Percentiles rank a stretch among this genome's conserved stretches.
Conservation (phyloP, 1,284 basidiomycete genomes). For the Ustilago shanxiensis region DNA sequence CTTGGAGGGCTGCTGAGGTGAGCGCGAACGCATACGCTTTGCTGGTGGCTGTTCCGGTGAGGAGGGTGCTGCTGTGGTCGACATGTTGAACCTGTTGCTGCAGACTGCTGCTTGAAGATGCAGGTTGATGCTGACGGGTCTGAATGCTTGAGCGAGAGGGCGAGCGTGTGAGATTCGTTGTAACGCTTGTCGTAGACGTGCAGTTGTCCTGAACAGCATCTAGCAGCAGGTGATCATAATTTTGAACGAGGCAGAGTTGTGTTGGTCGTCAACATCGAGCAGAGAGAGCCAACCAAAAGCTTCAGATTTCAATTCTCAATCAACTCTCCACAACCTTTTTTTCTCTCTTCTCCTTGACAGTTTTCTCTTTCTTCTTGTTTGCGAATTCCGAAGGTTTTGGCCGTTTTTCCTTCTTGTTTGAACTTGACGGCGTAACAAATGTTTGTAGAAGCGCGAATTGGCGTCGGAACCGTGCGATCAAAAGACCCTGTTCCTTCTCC, state of each 20-base stretch:
- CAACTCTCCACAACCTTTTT: constrained; percentile 14
- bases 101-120: neutral
- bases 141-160: neutral
- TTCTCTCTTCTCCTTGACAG: too few species aligned
- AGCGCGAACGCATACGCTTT: constrained; percentile 41
- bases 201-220: constrained; percentile 25
- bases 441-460: neutral
- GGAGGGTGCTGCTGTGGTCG: constrained; percentile 13
- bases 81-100: constrained; percentile 7
- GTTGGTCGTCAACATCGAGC: neutral
- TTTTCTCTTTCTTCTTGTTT: too few species aligned
- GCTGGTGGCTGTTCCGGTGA: constrained; percentile 41
- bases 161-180: neutral
- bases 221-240: constrained; percentile 15
- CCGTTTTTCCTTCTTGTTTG: too few species aligned
- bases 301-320: constrained; percentile 18
- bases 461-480: constrained; percentile 29
- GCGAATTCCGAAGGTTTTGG: too few species aligned
- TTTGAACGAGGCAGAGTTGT: neutral
- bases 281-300: constrained; percentile 18
- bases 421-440: too few species aligned
- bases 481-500: constrained; percentile 13
- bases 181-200: neutral
- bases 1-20: constrained; percentile 12
- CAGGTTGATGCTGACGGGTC: neutral